Conservation (phyloP, 768 basidiomycete species). For the Ramaria sp. region DNA sequence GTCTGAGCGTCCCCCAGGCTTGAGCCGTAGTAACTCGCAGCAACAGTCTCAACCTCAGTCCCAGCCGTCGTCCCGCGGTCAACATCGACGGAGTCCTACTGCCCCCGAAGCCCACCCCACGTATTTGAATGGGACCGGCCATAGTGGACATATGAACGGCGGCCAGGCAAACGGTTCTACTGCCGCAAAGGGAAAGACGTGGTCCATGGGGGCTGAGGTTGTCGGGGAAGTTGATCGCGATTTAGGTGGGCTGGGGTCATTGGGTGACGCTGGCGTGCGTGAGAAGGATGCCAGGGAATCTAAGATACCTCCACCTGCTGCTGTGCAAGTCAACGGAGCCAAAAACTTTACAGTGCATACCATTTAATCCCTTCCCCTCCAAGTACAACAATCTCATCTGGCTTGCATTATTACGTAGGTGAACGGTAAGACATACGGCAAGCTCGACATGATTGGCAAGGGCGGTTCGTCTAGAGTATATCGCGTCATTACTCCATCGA, state of each 20-base stretch:
- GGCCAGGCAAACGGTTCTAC: conserved; percentile 13
- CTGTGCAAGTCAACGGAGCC: background rate
- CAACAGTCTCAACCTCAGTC: background rate
- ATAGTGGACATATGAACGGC: conserved; percentile 3
- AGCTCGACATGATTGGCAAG: conserved; percentile 82
- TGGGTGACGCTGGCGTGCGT: conserved; percentile 16
- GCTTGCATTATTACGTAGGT: conserved; percentile 34
- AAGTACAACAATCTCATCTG: background rate
- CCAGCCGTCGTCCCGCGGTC: conserved; percentile 14
- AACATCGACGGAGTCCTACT: conserved; percentile 61
- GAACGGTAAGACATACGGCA: conserved; percentile 75
- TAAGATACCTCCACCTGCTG: background rate
- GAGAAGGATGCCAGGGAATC: conserved; percentile 9
- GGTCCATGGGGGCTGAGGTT: conserved; percentile 33
- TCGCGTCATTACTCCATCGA: conserved; percentile 69
- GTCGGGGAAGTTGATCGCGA: conserved; percentile 25
- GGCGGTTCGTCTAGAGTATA: conserved; percentile 96
- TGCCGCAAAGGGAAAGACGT: conserved; percentile 27
- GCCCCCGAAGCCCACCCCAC: conserved; percentile 40
- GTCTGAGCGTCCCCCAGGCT: background rate
- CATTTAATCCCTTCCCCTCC: background rate
- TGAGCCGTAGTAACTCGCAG: background rate
- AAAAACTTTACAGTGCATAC: background rate
- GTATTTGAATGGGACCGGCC: conserved; percentile 30
- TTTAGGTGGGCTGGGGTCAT: conserved; percentile 1